Evolutionary conservation across 83 land plant species (phyloP).

Genomic region (Larix sibirica): DNA sequence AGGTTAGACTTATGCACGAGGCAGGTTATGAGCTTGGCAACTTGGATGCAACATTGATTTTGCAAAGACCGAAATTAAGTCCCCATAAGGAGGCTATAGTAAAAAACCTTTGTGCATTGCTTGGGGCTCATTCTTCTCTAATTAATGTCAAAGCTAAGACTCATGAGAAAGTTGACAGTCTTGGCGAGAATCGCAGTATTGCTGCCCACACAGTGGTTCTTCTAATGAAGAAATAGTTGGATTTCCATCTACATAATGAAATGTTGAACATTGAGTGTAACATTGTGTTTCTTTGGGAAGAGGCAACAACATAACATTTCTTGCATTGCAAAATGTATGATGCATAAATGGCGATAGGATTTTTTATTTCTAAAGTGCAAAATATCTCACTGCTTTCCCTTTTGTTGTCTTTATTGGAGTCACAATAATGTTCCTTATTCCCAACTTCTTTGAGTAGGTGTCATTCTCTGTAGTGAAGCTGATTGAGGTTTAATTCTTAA

Average conservation of each 20-base stretch:
- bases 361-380: neutral
- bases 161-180: constrained; percentile 82
- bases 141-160: constrained; percentile 82
- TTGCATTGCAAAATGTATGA: neutral
- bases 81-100: constrained; percentile 76
- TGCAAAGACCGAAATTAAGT: constrained; percentile 77
- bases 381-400: neutral
- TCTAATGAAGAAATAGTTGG: constrained; percentile 50
- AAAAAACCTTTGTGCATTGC: constrained; percentile 58
- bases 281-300: neutral
- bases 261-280: neutral
- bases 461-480: neutral
- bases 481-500: neutral
- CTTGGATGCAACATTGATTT: constrained; percentile 79
- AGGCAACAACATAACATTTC: neutral
- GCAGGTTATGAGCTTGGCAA: constrained; percentile 80
- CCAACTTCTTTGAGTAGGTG: neutral
- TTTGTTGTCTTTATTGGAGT: neutral
- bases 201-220: constrained; percentile 86
- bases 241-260: neutral
- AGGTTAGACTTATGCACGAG: constrained; percentile 85
- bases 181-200: constrained; percentile 78
- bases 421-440: neutral
- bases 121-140: constrained; percentile 59
- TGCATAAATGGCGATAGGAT: neutral